Conservation (phyloP, 1,139 yeast genomes). For the Taiozyma sp. region DNA sequence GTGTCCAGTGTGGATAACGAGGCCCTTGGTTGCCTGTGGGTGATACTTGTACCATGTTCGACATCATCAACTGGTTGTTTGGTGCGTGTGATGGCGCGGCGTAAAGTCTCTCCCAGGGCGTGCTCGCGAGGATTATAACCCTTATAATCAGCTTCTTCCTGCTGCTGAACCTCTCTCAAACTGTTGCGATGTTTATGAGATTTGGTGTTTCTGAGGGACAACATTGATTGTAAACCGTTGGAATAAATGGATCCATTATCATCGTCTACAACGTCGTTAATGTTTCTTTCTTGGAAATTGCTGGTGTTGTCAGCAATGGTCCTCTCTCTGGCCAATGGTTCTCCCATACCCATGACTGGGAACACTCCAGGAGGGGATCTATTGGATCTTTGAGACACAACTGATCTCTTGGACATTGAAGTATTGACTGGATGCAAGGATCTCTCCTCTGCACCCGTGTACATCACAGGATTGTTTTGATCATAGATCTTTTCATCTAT, state of each 20-base stretch:
- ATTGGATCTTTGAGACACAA: conserved; percentile 9
- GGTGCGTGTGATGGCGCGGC: conserved; percentile 24
- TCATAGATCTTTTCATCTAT: conserved; percentile 7
- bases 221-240: neutral
- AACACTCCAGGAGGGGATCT: conserved; percentile 72
- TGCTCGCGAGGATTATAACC: conserved; percentile 30
- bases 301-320: conserved; percentile 41
- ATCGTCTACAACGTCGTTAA: conserved; percentile 4
- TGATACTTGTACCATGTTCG: neutral
- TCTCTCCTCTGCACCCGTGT: conserved; percentile 11
- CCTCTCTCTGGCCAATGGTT: conserved; percentile 47
- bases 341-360: conserved; percentile 75
- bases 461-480: conserved; percentile 10
- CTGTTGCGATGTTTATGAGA: neutral
- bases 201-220: neutral
- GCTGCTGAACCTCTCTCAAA: conserved; percentile 10
- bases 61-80: neutral
- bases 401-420: conserved; percentile 5
- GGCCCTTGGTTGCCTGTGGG: conserved; percentile 16
- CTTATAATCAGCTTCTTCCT: conserved; percentile 24
- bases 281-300: conserved; percentile 9
- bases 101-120: conserved; percentile 29
- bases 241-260: conserved; percentile 3
- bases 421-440: conserved; percentile 2
- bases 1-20: neutral